Evolutionary conservation across 306 rosid species (phyloP).

Genomic region (Acmispon strigosus): DNA sequence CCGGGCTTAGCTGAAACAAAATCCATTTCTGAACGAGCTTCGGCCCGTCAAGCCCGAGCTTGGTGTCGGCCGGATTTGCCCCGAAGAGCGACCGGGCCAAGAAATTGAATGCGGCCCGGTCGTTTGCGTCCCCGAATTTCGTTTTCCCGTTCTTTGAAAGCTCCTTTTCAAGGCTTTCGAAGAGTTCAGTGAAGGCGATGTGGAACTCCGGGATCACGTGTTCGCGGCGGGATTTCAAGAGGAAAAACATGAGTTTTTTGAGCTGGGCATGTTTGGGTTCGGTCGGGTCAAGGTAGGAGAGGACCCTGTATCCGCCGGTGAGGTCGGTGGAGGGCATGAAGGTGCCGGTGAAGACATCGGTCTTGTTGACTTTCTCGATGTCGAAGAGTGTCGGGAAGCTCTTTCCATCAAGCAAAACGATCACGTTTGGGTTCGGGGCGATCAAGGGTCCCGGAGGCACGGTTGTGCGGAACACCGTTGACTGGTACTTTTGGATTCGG

Average conservation of each 20-base stretch:
- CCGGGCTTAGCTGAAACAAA: conserved; percentile 63
- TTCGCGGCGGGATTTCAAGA: conserved; percentile 50
- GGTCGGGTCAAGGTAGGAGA: conserved; percentile 84
- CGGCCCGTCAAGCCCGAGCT: conserved; percentile 68
- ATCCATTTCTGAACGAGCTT: conserved; percentile 71
- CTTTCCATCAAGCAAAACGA: conserved; percentile 73
- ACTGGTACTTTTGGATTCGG: conserved; percentile 55
- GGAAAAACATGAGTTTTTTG: conserved; percentile 56
- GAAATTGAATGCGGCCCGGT: conserved; percentile 82
- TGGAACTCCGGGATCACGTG: conserved; percentile 71
- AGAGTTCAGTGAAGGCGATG: conserved; percentile 37
- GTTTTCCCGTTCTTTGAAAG: conserved; percentile 51
- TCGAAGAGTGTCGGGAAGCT: conserved; percentile 82
- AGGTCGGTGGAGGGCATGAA: conserved; percentile 73
- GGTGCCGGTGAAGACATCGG: conserved; percentile 81
- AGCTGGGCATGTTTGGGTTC: conserved; percentile 70
- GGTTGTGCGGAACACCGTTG: conserved; percentile 77
- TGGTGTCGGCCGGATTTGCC: conserved; percentile 42
- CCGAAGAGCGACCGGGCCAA: conserved; percentile 48
- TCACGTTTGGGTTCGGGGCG: conserved; percentile 45
- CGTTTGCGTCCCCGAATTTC: conserved; percentile 50
- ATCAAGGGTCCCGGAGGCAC: conserved; percentile 86
- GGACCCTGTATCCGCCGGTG: conserved; percentile 79
- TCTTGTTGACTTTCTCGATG: conserved; percentile 59
- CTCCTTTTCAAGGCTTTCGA: conserved; percentile 39